phyloP scores from a whole-genome alignment of 1,284 basidiomycete genomes.

The Sutorius eximius region DNA sequence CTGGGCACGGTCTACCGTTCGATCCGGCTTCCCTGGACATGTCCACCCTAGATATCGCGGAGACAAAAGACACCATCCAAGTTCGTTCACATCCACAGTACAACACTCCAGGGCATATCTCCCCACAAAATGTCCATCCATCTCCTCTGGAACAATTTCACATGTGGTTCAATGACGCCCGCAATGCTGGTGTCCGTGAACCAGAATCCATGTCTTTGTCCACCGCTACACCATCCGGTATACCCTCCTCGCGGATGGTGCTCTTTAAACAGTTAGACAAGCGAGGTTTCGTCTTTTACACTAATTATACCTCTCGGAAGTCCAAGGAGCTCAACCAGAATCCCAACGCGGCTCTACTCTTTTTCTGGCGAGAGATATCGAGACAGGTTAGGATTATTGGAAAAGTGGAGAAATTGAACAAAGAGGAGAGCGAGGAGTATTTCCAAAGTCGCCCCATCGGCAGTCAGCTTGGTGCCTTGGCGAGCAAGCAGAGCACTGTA shows the following conservation, averaged over 20 bases:
- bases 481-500: constrained; percentile 81
- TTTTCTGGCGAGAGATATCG: constrained; percentile 91
- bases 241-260: constrained; percentile 88
- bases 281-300: constrained; percentile 92
- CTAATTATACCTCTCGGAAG: constrained; percentile 95
- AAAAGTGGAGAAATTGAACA: constrained; percentile 72
- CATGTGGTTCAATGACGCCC: constrained; percentile 76
- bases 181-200: constrained; percentile 62
- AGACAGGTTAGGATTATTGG: constrained; percentile 87
- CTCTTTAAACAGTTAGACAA: constrained; percentile 88
- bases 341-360: constrained; percentile 78
- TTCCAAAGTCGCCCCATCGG: constrained; percentile 83
- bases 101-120: constrained; percentile 58
- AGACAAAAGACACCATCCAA: constrained; percentile 52
- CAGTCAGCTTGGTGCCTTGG: constrained; percentile 89
- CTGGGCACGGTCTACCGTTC: background rate
- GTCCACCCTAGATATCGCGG: constrained; percentile 28
- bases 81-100: constrained; percentile 80
- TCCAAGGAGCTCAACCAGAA: constrained; percentile 77
- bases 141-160: constrained; percentile 84
- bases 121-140: constrained; percentile 55
- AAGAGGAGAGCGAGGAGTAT: constrained; percentile 79
- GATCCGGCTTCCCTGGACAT: constrained; percentile 15
- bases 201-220: constrained; percentile 88
- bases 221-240: constrained; percentile 68